Conservation (phyloP, 129 eudicot species). For the Chrysanthemum lavandulifolium region DNA sequence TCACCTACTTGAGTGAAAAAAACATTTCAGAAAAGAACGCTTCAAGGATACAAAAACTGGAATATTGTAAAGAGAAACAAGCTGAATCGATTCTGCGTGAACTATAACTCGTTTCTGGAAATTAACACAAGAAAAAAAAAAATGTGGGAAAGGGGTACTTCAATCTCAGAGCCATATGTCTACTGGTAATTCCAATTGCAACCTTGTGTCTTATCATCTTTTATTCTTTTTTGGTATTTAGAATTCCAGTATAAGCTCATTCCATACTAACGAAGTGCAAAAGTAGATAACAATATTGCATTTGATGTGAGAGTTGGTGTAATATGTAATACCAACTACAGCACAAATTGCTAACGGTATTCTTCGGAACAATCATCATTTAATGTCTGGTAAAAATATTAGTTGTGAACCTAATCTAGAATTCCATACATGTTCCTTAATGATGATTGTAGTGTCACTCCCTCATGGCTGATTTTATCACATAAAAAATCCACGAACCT, state of each 20-base stretch:
- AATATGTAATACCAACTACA: neutral
- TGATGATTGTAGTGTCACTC: neutral
- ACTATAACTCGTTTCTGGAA: neutral
- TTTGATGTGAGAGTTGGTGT: no score
- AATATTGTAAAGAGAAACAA: slow-evolving; percentile 10
- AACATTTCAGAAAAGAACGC: slow-evolving; percentile 27
- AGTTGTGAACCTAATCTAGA: neutral
- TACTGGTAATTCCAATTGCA: neutral
- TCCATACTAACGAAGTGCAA: neutral
- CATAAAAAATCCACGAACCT: neutral
- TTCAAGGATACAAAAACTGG: slow-evolving; percentile 6
- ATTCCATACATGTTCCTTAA: neutral
- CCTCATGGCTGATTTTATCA: neutral
- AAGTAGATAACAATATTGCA: neutral
- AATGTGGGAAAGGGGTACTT: neutral
- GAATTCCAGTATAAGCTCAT: neutral
- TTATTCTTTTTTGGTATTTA: neutral
- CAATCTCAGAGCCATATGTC: neutral
- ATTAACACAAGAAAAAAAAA: neutral
- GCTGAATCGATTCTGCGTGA: slow-evolving; percentile 1
- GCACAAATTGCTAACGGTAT: neutral
- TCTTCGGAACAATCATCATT: neutral
- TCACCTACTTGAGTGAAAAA: slow-evolving; percentile 53
- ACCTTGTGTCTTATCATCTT: no score
- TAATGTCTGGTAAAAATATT: neutral